Percentiles rank a stretch among this genome's conserved stretches.
Conservation (phyloP, 73 alveolate species). For the Effrenium voratum region DNA sequence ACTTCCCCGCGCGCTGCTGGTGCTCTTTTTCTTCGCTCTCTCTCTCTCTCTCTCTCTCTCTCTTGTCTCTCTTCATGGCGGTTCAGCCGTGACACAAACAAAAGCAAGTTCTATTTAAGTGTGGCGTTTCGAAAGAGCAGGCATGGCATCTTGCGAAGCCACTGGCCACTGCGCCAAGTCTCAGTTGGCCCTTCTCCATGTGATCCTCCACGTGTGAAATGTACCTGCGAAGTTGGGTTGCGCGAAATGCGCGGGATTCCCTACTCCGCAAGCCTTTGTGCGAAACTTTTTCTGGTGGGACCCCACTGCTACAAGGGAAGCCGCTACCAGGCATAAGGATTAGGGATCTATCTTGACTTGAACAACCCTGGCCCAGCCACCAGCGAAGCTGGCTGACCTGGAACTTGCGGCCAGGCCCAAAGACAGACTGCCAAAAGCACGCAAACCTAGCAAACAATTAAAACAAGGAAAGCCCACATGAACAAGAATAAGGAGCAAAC, state of each 20-base stretch:
- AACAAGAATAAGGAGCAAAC: too few relatives aligned
- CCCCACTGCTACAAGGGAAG: not conserved
- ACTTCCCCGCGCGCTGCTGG: not conserved
- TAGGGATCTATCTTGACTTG: not conserved
- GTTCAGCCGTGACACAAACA: too few relatives aligned
- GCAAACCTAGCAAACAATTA: too few relatives aligned
- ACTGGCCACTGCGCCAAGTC: not conserved
- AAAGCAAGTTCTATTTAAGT: too few relatives aligned
- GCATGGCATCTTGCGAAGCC: not conserved
- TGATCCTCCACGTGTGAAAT: constrained; percentile 40
- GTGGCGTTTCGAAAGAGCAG: not conserved
- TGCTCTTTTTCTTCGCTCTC: too few relatives aligned
- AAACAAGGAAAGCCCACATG: too few relatives aligned
- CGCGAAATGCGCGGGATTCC: too few relatives aligned
- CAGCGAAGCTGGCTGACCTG: not conserved
- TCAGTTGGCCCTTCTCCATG: constrained; percentile 49
- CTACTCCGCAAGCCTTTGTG: too few relatives aligned
- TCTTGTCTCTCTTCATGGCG: not conserved
- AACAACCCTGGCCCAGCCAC: not conserved
- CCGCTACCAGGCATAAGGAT: not conserved
- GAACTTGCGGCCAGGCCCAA: not conserved
- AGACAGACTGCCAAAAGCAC: too few relatives aligned
- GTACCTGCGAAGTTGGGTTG: not conserved
- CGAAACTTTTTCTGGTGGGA: too few relatives aligned
- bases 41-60: not conserved